Evolutionary conservation across 257 asterid genomes (phyloP).

Genomic region (Fraxinus americana): DNA sequence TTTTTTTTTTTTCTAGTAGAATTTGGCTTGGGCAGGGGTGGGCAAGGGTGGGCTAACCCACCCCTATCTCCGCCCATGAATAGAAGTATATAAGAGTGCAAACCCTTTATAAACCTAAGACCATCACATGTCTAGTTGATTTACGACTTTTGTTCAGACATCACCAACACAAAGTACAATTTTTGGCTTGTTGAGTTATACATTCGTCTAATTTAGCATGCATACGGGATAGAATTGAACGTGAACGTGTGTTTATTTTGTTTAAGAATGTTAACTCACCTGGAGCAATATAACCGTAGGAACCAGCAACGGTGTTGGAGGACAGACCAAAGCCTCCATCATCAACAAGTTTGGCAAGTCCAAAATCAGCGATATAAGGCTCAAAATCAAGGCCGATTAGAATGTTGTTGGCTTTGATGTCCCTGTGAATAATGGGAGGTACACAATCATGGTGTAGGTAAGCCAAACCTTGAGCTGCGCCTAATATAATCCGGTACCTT

Average conservation of each 20-base stretch:
- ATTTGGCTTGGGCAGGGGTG: too few species aligned
- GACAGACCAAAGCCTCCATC: conserved; percentile 69
- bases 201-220: neutral
- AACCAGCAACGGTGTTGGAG: conserved; percentile 78
- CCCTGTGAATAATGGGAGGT: conserved; percentile 84
- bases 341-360: conserved; percentile 74
- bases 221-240: neutral
- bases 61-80: too few species aligned
- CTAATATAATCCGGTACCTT: conserved; percentile 67
- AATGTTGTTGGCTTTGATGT: conserved; percentile 87
- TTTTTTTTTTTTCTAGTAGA: too few species aligned
- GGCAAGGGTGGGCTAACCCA: too few species aligned
- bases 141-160: neutral
- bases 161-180: neutral
- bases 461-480: conserved; percentile 83
- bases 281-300: conserved; percentile 91
- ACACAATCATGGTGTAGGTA: conserved; percentile 85
- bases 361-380: conserved; percentile 91
- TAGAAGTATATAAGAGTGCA: neutral
- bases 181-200: neutral
- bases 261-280: conserved; percentile 43
- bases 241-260: neutral
- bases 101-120: neutral
- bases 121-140: neutral
- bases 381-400: conserved; percentile 76